Evolutionary conservation across 495 filamentous ascomycete species (phyloP).

Genomic region (Aspergillus nanangensis): DNA sequence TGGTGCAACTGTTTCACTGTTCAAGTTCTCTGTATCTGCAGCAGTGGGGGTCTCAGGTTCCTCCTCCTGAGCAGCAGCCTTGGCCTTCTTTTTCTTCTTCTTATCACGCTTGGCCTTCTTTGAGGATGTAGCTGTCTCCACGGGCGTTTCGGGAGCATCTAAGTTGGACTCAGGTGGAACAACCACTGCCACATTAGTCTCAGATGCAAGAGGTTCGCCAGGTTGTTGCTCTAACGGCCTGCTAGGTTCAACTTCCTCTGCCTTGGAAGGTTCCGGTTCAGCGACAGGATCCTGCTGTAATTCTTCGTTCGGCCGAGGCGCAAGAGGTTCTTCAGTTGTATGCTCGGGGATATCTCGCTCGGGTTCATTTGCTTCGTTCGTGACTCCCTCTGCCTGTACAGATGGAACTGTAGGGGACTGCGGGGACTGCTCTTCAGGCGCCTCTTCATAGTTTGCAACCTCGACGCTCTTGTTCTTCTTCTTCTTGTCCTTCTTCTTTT

Average conservation of each 20-base stretch:
- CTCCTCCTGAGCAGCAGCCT: conserved; percentile 14
- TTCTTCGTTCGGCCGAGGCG: not conserved
- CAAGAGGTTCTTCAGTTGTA: not conserved
- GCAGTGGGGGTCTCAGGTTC: not conserved
- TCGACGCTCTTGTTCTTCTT: conserved; percentile 29
- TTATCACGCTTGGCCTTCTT: conserved; percentile 35
- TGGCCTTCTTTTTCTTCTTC: conserved; percentile 34
- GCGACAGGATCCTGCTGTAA: not conserved
- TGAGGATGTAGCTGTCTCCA: conserved; percentile 13
- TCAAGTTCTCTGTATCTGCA: no score
- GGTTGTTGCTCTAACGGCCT: not conserved
- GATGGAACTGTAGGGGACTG: no score
- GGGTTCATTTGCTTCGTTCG: conserved; percentile 11
- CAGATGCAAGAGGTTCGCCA: not conserved
- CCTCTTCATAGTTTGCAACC: no score
- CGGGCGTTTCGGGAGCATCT: not conserved
- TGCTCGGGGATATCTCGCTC: not conserved
- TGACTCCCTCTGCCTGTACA: no score
- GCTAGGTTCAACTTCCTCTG: not conserved
- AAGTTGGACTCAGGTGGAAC: no score
- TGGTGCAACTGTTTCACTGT: no score
- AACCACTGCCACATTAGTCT: conserved; percentile 7
- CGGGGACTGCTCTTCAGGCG: no score
- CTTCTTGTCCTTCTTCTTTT: conserved; percentile 34
- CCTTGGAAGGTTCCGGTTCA: not conserved